phyloP scores from a whole-genome alignment of 2,329 filamentous ascomycete species.

The Diplocarpon rosae region DNA sequence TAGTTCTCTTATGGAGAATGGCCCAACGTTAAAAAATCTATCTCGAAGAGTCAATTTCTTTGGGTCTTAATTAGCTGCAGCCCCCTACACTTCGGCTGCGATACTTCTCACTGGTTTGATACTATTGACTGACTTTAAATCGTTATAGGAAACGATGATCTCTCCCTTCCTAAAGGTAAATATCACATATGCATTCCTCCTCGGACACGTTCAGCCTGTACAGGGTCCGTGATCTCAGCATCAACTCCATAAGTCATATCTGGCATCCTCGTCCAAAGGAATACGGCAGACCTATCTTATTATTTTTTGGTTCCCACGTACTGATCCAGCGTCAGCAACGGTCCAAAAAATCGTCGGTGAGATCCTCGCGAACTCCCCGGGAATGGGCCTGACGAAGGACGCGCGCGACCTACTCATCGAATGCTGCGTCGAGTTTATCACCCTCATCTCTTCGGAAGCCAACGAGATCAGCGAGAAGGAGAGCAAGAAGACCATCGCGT shows the following conservation, averaged over 20 bases:
- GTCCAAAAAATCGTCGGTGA: slow-evolving; percentile 87
- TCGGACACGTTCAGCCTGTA: too few relatives aligned
- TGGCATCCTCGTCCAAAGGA: too few relatives aligned
- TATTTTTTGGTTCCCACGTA: slow-evolving; percentile 1
- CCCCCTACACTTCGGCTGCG: background rate
- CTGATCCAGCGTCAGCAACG: slow-evolving; percentile 37
- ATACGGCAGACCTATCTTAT: too few relatives aligned
- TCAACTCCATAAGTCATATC: too few relatives aligned
- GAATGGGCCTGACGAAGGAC: slow-evolving; percentile 86
- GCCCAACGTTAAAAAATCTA: too few relatives aligned
- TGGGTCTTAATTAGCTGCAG: background rate
- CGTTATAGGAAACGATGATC: slow-evolving; percentile 46
- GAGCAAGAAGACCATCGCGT: slow-evolving; percentile 97
- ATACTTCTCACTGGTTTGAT: slow-evolving; percentile 9
- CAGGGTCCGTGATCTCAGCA: too few relatives aligned
- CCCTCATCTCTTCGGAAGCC: slow-evolving; percentile 92
- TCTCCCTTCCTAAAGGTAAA: slow-evolving; percentile 53
- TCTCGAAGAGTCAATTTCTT: too few relatives aligned
- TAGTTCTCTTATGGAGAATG: too few relatives aligned
- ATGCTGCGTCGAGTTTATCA: slow-evolving; percentile 99
- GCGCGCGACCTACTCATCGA: slow-evolving; percentile 92
- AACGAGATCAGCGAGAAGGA: slow-evolving; percentile 99
- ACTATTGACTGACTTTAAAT: slow-evolving; percentile 20
- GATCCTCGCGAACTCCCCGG: slow-evolving; percentile 67
- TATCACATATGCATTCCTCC: background rate